A percentile compares a stretch with the other conserved stretches of the same genome.
These are phyloP conservation scores for Camelina laxa DNA, from an alignment of 345 rosid genomes.

Conservation along the genomic window DNA sequence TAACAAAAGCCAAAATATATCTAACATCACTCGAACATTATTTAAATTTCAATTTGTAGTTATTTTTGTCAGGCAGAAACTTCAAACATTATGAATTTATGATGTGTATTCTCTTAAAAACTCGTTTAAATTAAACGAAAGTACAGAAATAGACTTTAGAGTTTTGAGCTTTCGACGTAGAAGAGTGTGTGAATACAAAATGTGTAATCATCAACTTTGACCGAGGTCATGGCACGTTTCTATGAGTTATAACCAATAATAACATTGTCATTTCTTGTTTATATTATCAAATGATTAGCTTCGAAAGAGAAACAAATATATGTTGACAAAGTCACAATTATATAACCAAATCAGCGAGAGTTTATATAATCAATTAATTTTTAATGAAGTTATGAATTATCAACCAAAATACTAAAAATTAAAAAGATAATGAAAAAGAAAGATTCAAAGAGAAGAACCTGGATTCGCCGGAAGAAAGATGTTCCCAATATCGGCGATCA, in stretches of 20 bases:
- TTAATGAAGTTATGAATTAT: too few relatives aligned
- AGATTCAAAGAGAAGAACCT: conserved; percentile 45
- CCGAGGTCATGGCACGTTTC: conserved; percentile 33
- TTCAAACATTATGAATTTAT: too few relatives aligned
- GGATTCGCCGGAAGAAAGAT: conserved; percentile 78
- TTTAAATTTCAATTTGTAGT: neutral
- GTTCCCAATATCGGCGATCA: conserved; percentile 91
- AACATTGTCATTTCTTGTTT: conserved; percentile 1
- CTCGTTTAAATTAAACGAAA: neutral
- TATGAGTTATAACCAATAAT: conserved; percentile 16
- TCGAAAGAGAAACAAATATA: conserved; percentile 11
- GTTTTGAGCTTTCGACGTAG: neutral
- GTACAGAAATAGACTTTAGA: neutral
- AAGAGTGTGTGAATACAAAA: conserved; percentile 17
- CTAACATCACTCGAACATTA: neutral
- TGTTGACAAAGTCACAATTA: conserved; percentile 13
- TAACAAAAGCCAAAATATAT: neutral
- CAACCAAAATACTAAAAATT: too few relatives aligned
- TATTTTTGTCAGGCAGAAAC: neutral
- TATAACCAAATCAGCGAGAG: too few relatives aligned
- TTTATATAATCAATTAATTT: too few relatives aligned
- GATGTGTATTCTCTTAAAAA: too few relatives aligned
- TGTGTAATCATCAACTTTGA: conserved; percentile 36
- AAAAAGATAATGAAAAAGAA: too few relatives aligned
- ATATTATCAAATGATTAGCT: conserved; percentile 31